Evolutionary conservation across 2,329 filamentous ascomycete species (phyloP).

Genomic region (Huntiella abstrusa): DNA sequence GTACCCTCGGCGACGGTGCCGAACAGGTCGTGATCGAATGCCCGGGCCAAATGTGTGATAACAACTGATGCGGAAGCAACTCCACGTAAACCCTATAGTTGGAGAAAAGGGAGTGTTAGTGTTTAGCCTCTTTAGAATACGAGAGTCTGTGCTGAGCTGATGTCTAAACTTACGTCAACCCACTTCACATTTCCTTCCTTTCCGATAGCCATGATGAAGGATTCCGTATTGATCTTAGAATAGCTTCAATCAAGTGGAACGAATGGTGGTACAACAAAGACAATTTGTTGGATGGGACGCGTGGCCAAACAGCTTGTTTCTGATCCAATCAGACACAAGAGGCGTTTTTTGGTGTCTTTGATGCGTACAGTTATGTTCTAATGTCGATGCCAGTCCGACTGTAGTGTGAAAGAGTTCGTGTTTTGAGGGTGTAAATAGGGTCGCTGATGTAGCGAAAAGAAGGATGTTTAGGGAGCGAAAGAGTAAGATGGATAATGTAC

Average conservation of each 20-base stretch:
- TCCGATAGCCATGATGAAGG: conserved; percentile 22
- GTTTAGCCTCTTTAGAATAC: not conserved
- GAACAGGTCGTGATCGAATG: conserved; percentile 32
- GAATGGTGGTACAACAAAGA: not conserved
- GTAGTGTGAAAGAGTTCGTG: too few species aligned
- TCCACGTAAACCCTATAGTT: conserved; percentile 32
- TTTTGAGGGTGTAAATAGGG: too few species aligned
- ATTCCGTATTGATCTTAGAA: not conserved
- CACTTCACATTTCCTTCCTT: conserved; percentile 36
- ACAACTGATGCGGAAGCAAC: conserved; percentile 35
- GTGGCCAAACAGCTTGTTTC: too few species aligned
- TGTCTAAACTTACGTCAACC: conserved; percentile 32
- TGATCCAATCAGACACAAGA: too few species aligned
- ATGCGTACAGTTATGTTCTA: too few species aligned
- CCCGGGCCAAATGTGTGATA: conserved; percentile 32
- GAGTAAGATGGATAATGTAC: too few species aligned
- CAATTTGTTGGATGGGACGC: not conserved
- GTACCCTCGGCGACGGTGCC: conserved; percentile 26
- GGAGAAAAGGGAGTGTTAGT: not conserved
- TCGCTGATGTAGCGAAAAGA: too few species aligned
- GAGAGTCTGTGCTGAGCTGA: not conserved
- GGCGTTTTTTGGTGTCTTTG: too few species aligned
- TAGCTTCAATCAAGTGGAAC: not conserved
- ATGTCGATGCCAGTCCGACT: too few species aligned
- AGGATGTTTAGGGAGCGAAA: too few species aligned